A percentile compares a stretch with the other conserved stretches of the same genome.
phyloP scores from a whole-genome alignment of 2,329 filamentous ascomycete species.

The Beauveria asiatica region DNA sequence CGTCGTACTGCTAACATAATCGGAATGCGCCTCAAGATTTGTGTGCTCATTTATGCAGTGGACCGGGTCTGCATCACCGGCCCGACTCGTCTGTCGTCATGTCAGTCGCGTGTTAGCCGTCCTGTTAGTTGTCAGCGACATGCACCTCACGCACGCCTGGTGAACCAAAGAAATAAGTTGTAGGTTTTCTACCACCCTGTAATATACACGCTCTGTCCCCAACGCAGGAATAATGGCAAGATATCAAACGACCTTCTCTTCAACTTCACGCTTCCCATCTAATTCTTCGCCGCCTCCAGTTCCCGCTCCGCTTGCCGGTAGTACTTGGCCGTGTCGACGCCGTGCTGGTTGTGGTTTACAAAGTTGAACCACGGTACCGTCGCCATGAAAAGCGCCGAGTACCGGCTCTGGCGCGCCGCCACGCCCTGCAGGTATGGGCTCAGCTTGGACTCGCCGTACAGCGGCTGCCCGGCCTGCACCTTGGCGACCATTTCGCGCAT shows the following conservation, averaged over 20 bases:
- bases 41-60: background rate
- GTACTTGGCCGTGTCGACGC: slow-evolving; percentile 97
- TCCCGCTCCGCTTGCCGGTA: slow-evolving; percentile 93
- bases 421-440: slow-evolving; percentile 90
- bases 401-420: slow-evolving; percentile 84
- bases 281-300: slow-evolving; percentile 62
- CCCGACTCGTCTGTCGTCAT: background rate
- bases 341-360: slow-evolving; percentile 92
- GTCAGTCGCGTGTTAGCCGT: background rate
- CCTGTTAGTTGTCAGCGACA: background rate
- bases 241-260: background rate
- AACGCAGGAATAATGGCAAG: background rate
- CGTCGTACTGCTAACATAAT: background rate
- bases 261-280: background rate
- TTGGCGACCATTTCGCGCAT: slow-evolving; percentile 97
- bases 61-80: background rate
- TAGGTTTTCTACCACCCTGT: background rate
- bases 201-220: slow-evolving; percentile 10
- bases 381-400: slow-evolving; percentile 74
- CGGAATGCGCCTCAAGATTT: background rate
- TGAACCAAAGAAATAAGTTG: slow-evolving; percentile 3
- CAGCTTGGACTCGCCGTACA: slow-evolving; percentile 75
- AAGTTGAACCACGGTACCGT: slow-evolving; percentile 96
- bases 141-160: background rate
- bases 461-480: slow-evolving; percentile 82